phyloP scores from a whole-genome alignment of 2,329 filamentous ascomycete genomes.

The Ascochyta fabae region DNA sequence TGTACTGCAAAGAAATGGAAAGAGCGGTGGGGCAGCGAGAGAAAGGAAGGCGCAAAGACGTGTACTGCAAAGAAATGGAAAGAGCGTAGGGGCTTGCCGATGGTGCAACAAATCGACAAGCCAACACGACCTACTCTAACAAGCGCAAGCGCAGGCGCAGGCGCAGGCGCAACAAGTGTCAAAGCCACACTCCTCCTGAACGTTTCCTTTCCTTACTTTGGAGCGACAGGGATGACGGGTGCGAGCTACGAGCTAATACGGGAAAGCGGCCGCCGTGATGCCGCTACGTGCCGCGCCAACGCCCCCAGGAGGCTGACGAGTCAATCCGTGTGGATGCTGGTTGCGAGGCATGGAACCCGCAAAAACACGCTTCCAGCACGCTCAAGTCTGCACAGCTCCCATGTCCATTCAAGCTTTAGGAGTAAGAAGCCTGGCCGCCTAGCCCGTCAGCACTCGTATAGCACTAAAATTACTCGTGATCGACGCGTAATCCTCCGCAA shows the following conservation, averaged over 20 bases:
- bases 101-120: slow-evolving; percentile 1
- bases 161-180: slow-evolving; percentile 8
- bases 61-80: slow-evolving; percentile 14
- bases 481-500: slow-evolving; percentile 16
- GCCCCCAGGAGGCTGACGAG: not conserved
- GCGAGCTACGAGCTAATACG: slow-evolving; percentile 9
- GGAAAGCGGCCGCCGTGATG: slow-evolving; percentile 20
- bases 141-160: no score
- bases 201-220: slow-evolving; percentile 15
- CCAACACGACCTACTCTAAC: no score
- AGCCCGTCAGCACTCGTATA: slow-evolving; percentile 18
- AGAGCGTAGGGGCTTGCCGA: slow-evolving; percentile 15
- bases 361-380: no score
- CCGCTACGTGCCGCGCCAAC: slow-evolving; percentile 14
- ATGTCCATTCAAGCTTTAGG: not conserved
- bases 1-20: slow-evolving; percentile 14
- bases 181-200: slow-evolving; percentile 21
- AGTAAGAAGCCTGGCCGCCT: not conserved
- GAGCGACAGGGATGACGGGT: slow-evolving; percentile 14
- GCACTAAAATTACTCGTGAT: slow-evolving; percentile 16
- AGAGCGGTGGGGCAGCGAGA: slow-evolving; percentile 8
- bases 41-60: slow-evolving; percentile 6
- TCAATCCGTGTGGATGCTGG: not conserved
- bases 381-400: not conserved
- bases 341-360: not conserved